Conservation (phyloP, 768 basidiomycete species). For the Tricholoma sp. region DNA sequence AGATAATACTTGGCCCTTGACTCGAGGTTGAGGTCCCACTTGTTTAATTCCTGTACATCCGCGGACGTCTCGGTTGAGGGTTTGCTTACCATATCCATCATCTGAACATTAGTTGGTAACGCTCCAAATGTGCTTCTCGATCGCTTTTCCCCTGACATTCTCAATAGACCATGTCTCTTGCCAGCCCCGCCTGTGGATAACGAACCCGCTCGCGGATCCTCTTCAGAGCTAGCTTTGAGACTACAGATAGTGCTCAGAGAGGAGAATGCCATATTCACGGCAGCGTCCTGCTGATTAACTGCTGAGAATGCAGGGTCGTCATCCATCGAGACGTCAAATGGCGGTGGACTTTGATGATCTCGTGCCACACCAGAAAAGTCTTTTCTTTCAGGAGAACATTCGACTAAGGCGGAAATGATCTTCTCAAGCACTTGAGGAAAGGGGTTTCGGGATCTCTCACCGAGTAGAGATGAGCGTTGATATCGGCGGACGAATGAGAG, state of each 20-base stretch:
- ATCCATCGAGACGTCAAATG: not conserved
- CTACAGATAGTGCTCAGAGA: not conserved
- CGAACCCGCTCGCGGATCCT: not conserved
- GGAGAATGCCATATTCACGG: not conserved
- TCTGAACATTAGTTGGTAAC: not conserved
- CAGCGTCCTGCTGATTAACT: not conserved
- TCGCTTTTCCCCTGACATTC: not conserved
- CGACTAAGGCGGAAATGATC: not conserved
- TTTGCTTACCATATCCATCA: not conserved
- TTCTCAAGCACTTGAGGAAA: not conserved
- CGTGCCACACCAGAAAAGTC: not conserved
- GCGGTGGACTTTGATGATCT: not conserved
- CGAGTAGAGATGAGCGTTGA: not conserved
- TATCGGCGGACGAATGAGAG: not conserved
- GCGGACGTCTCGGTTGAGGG: too few relatives aligned
- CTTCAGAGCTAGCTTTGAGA: not conserved
- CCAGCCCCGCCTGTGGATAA: not conserved
- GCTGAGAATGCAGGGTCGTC: not conserved
- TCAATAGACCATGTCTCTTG: not conserved
- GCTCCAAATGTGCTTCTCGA: not conserved
- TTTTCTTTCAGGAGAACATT: not conserved
- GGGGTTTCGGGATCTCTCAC: not conserved
- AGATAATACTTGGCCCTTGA: too few relatives aligned
- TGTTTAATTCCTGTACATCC: too few relatives aligned
- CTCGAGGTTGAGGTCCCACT: too few relatives aligned